phyloP scores from a whole-genome alignment of 352 stramenopile species.

The Plasmopara muralis region DNA sequence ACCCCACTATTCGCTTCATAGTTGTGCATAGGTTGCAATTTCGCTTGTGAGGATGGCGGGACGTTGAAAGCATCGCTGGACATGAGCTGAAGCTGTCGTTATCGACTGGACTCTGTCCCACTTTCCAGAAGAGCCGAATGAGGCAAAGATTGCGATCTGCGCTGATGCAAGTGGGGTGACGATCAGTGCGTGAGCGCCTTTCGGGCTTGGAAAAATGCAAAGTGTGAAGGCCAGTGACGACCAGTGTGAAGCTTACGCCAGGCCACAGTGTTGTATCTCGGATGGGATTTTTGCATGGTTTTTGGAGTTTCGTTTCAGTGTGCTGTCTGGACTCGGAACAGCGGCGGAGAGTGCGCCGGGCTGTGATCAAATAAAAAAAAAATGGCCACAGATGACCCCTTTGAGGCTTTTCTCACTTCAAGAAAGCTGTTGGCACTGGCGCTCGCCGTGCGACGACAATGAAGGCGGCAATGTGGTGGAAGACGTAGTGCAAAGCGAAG shows the following conservation, averaged over 20 bases:
- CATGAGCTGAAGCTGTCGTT: slow-evolving; percentile 20
- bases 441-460: too few relatives aligned
- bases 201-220: slow-evolving; percentile 16
- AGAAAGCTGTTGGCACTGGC: not conserved
- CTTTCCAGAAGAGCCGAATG: slow-evolving; percentile 1
- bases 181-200: not conserved
- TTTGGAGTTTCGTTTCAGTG: slow-evolving; percentile 32
- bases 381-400: slow-evolving; percentile 11
- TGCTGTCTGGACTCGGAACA: slow-evolving; percentile 18
- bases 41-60: slow-evolving; percentile 7
- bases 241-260: slow-evolving; percentile 24
- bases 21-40: slow-evolving; percentile 1
- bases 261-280: slow-evolving; percentile 25
- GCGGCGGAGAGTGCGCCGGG: slow-evolving; percentile 11
- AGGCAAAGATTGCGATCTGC: not conserved
- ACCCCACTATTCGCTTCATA: slow-evolving; percentile 9
- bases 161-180: slow-evolving; percentile 1
- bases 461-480: not conserved
- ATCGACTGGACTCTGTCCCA: slow-evolving; percentile 1
- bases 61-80: slow-evolving; percentile 15
- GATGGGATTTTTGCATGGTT: slow-evolving; percentile 29
- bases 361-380: slow-evolving; percentile 1
- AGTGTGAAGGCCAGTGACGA: slow-evolving; percentile 14
- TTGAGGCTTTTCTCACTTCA: slow-evolving; percentile 3
- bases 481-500: not conserved